Evolutionary conservation across 495 filamentous ascomycete species (phyloP), one percentile per base, ranked within the genome.

Genomic region (Baudoinia panamericana): DNA sequence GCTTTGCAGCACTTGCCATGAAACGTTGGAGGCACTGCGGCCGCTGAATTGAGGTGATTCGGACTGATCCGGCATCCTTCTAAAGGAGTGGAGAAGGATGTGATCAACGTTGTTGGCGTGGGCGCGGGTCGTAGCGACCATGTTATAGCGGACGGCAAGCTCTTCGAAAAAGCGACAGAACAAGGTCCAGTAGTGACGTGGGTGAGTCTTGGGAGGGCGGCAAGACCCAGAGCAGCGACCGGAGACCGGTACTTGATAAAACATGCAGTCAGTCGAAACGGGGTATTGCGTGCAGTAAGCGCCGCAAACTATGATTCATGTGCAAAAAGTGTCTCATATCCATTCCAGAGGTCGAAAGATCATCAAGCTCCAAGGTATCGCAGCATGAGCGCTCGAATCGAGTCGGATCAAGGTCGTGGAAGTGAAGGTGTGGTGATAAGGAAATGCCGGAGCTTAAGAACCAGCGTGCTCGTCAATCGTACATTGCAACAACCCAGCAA

Each of bases 381-480:
- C 20, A 26, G 20, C 8, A 11, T 5, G 3, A 25, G 23, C 1
- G 11, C 4, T 39, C 36, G 23, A 6, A 20, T 12, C 36, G 11
- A 17, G 22, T 39, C 10, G 11, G 4, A 11, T 25, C 5, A 4
- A 22, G 23, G 26, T 5, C 26, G 39, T 36, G 19, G 21, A 20
- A 36, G 40, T 22, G 35, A 23, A 23, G 22, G 28, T 19, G 15
- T 31, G 21, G 10, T 6, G n/a, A 19, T 22, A 41, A 34, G 21
- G 38, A 45, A 45, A 45, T 21, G 21, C 41, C 31, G 41, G 40
- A 49, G 46, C 39, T 15, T 28, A 43, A 49, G 46, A 43, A 43
- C 39, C 32, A 40, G 21, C 27, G 17, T 5, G 21, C 39, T 34
- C 17, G 35, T 29, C 34, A 42, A 38, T 49, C 46, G 22, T 49